These are phyloP conservation scores for Diospyros lotus DNA, from an alignment of 148 eudicot species.

Conservation along the genomic window DNA sequence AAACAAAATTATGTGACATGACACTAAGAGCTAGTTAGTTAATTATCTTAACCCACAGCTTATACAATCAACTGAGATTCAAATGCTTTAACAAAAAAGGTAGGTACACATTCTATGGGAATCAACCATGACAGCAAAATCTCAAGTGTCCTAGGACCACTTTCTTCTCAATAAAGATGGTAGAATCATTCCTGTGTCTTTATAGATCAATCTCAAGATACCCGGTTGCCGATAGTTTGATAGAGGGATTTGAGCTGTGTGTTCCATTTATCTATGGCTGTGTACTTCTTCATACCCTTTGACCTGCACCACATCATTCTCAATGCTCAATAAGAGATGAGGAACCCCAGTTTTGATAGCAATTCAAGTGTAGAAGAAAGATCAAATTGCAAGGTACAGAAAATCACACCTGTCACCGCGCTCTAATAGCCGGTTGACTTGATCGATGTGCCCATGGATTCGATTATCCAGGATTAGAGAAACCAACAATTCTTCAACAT, in stretches of 20 bases:
- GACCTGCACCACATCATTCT: slow-evolving; percentile 44
- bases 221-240: slow-evolving; percentile 66
- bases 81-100: too few relatives aligned
- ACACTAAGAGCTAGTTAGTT: neutral
- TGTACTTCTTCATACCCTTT: slow-evolving; percentile 88
- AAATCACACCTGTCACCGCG: slow-evolving; percentile 59
- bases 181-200: neutral
- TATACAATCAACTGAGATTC: neutral
- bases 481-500: slow-evolving; percentile 84
- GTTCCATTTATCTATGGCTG: slow-evolving; percentile 94
- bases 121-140: neutral
- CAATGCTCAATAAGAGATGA: neutral
- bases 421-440: slow-evolving; percentile 83
- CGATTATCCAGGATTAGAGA: slow-evolving; percentile 91
- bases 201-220: slow-evolving; percentile 39
- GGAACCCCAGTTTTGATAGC: neutral
- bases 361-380: neutral
- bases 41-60: neutral
- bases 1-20: too few relatives aligned
- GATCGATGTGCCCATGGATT: slow-evolving; percentile 93
- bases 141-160: neutral
- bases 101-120: too few relatives aligned
- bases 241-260: slow-evolving; percentile 77
- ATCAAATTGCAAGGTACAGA: neutral
- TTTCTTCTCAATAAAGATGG: too few relatives aligned